Base-by-base conservation (phyloP, 805 yeast species). In the Brettanomyces bruxellensis region DNA sequence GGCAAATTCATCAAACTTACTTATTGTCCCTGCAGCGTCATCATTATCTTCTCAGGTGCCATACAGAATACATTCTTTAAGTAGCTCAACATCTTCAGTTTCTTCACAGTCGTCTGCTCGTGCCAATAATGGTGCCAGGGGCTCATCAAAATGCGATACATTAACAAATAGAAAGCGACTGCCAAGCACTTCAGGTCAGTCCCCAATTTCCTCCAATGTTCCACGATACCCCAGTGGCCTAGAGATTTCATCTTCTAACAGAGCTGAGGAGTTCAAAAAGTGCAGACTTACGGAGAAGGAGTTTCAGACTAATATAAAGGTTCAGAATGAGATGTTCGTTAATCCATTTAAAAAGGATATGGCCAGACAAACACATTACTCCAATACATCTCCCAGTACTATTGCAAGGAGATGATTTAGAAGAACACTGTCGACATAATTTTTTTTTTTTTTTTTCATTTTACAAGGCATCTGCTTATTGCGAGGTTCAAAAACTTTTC, bases 21-120 rank as follows among this genome's bases (percentile, higher is more conserved):
- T 13, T 5, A 7, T 13, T 12, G 41, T 30, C 18, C 9, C 41
- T 23, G 1, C 41, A 14, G 18, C 22, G n/a, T 38, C 41, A 6
- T 25, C 41, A n/a, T n/a, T 14, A 12, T 12, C 25, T 6, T 18
- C 41, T 13, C 25, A 49, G 47, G 50, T 57, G 14, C 44, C 48
- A 38, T 12, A 18, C 23, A 23, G 25, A 12, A 38, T 13, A 2
- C 41, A 38, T 38, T 38, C 41, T 18, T 18, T 25, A 38, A 22
- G 25, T 18, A 38, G 41, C 41, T 38, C 41, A 6, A 18, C 25
- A 13, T 38, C 41, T 7, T 38, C 41, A 12, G 12, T 38, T 9
- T 38, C 41, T 12, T 38, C 41, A 25, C 41, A 38, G 22, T 38
- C 41, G 7, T 38, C 41, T 7, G 3, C 9, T 11, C n/a, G 25